These are phyloP conservation scores for Tylopilus sp. DNA, from an alignment of 768 basidiomycete species.

Conservation along the genomic window DNA sequence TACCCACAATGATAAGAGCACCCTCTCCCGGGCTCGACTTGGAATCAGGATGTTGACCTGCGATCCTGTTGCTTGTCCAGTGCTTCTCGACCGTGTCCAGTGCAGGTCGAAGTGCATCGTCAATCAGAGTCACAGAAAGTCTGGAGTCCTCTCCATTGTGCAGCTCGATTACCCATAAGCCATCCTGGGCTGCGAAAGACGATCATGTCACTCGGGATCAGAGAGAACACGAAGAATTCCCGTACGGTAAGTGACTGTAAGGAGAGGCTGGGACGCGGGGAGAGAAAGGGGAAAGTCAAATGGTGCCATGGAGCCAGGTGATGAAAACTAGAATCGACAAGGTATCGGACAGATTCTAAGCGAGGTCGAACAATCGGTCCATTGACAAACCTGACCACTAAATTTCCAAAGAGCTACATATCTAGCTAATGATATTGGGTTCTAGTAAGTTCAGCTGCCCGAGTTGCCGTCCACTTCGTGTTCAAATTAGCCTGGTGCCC, in stretches of 20 bases:
- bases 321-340: too few species aligned
- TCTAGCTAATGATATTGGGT: too few species aligned
- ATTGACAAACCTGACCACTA: too few species aligned
- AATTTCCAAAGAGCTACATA: too few species aligned
- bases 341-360: too few species aligned
- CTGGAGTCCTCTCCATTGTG: slow-evolving; percentile 78
- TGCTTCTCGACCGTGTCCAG: slow-evolving; percentile 69
- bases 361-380: too few species aligned
- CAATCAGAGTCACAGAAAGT: slow-evolving; percentile 55
- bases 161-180: slow-evolving; percentile 75
- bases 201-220: neutral
- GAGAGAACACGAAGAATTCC: neutral
- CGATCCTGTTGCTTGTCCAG: slow-evolving; percentile 56
- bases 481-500: too few species aligned
- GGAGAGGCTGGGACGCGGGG: slow-evolving; percentile 47
- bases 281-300: slow-evolving; percentile 40
- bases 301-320: slow-evolving; percentile 13
- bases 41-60: slow-evolving; percentile 38
- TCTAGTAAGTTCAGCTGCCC: too few species aligned
- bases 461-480: too few species aligned
- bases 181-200: slow-evolving; percentile 36
- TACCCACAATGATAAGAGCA: slow-evolving; percentile 74
- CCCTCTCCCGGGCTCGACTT: slow-evolving; percentile 45
- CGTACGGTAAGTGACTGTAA: slow-evolving; percentile 70
- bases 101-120: slow-evolving; percentile 62